phyloP scores from a whole-genome alignment of 176 grass and related monocot genomes.

The Paspalum vaginatum region DNA sequence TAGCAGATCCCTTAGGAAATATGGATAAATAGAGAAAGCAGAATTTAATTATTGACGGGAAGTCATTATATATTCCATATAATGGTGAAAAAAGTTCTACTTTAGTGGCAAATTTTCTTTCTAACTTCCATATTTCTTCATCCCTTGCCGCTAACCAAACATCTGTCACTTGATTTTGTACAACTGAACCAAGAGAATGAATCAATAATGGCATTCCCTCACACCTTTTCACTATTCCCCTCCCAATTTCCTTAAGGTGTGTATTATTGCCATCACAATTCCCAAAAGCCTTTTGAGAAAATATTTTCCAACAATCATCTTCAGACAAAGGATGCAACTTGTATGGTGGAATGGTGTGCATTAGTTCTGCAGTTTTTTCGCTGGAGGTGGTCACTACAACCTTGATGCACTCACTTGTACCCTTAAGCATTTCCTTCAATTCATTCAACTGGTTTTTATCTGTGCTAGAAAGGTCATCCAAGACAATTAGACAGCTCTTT shows the following conservation, averaged over 20 bases:
- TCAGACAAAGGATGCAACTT: constrained; percentile 32
- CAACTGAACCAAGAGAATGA: constrained; percentile 32
- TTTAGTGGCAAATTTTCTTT: neutral
- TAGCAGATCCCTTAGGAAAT: constrained; percentile 34
- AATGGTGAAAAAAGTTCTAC: constrained; percentile 25
- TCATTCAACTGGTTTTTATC: constrained; percentile 35
- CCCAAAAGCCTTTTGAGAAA: constrained; percentile 40
- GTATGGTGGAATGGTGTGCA: constrained; percentile 26
- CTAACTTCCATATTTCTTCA: constrained; percentile 31
- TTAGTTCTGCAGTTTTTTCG: constrained; percentile 38
- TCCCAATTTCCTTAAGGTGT: constrained; percentile 13
- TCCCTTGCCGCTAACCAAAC: constrained; percentile 37
- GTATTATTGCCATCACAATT: neutral
- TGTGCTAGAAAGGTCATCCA: constrained; percentile 22
- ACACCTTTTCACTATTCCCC: constrained; percentile 45
- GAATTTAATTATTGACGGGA: constrained; percentile 30
- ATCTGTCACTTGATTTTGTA: neutral
- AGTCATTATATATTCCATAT: neutral
- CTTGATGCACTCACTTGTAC: neutral
- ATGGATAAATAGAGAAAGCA: constrained; percentile 53
- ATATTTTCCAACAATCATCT: constrained; percentile 44
- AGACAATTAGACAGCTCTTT: constrained; percentile 28
- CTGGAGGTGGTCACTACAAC: constrained; percentile 45
- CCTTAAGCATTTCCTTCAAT: constrained; percentile 22
- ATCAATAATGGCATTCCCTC: constrained; percentile 37